Evolutionary conservation across 495 filamentous ascomycete species (phyloP).

Genomic region (Talaromyces proteolyticus): DNA sequence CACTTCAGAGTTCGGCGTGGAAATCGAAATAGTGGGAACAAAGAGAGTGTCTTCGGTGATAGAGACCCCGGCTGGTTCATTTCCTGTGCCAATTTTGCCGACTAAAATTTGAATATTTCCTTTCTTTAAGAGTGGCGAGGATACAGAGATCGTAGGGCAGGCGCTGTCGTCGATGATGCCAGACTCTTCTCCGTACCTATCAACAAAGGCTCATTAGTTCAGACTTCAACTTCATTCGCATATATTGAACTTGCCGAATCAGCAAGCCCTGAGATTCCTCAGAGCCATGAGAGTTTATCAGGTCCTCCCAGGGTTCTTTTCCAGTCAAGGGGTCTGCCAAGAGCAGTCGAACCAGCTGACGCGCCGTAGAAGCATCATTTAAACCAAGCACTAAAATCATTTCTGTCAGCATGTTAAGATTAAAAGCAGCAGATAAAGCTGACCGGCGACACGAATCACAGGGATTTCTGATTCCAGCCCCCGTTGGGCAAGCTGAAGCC

Average conservation of each 20-base stretch:
- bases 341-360: slow-evolving; percentile 61
- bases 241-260: slow-evolving; percentile 39
- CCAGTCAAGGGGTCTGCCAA: slow-evolving; percentile 71
- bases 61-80: slow-evolving; percentile 38
- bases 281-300: slow-evolving; percentile 43
- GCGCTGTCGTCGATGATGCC: slow-evolving; percentile 36
- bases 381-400: slow-evolving; percentile 43
- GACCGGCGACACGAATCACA: slow-evolving; percentile 67
- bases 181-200: slow-evolving; percentile 49
- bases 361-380: slow-evolving; percentile 38
- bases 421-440: slow-evolving; percentile 10
- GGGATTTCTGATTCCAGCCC: slow-evolving; percentile 61
- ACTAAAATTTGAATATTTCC: slow-evolving; percentile 76
- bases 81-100: slow-evolving; percentile 43
- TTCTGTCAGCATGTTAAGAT: not conserved
- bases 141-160: slow-evolving; percentile 53
- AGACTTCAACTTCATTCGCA: not conserved
- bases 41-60: slow-evolving; percentile 51
- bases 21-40: slow-evolving; percentile 66
- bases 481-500: slow-evolving; percentile 72
- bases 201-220: slow-evolving; percentile 5
- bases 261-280: slow-evolving; percentile 47
- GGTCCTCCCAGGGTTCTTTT: slow-evolving; percentile 64
- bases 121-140: slow-evolving; percentile 60
- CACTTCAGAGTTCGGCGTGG: slow-evolving; percentile 51